Conservation (phyloP, 164 flowering plant genomes). For the Paratinospora sagittata region DNA sequence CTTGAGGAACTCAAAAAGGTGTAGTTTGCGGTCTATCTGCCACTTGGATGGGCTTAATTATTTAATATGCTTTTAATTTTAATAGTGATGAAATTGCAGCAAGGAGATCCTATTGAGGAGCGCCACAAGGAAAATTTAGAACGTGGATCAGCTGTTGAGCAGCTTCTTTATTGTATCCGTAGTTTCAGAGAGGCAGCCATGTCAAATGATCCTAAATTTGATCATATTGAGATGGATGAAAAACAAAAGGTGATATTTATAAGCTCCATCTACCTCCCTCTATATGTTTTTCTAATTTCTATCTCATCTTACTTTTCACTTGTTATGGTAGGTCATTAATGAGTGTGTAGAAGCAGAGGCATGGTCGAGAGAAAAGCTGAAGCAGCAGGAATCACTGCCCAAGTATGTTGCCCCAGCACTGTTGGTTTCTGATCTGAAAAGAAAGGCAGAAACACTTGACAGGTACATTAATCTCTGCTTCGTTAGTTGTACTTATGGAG, state of each 20-base stretch:
- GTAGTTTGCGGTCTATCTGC: background rate
- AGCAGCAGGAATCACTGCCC: conserved; percentile 73
- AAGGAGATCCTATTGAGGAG: conserved; percentile 88
- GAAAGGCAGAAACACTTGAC: conserved; percentile 82
- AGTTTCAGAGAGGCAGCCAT: conserved; percentile 87
- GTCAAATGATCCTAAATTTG: conserved; percentile 75
- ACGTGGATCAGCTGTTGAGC: conserved; percentile 62
- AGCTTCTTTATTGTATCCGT: conserved; percentile 59
- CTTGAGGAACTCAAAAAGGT: conserved; percentile 94
- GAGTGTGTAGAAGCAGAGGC: conserved; percentile 83
- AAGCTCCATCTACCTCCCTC: background rate
- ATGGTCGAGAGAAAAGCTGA: conserved; percentile 79
- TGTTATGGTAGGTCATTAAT: conserved; percentile 48
- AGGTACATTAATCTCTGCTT: conserved; percentile 37
- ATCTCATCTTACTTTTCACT: background rate
- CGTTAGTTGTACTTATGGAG: background rate
- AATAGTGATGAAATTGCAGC: conserved; percentile 34
- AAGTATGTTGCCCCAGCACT: conserved; percentile 68
- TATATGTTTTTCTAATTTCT: background rate
- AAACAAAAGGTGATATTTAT: conserved; percentile 61
- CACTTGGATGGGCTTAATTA: background rate
- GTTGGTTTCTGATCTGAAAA: conserved; percentile 60
- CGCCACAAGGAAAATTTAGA: conserved; percentile 65
- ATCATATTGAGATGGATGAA: conserved; percentile 75
- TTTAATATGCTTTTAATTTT: background rate